Evolutionary conservation across 2,329 filamentous ascomycete species (phyloP).

Genomic region (Paraconiothyrium sp.): DNA sequence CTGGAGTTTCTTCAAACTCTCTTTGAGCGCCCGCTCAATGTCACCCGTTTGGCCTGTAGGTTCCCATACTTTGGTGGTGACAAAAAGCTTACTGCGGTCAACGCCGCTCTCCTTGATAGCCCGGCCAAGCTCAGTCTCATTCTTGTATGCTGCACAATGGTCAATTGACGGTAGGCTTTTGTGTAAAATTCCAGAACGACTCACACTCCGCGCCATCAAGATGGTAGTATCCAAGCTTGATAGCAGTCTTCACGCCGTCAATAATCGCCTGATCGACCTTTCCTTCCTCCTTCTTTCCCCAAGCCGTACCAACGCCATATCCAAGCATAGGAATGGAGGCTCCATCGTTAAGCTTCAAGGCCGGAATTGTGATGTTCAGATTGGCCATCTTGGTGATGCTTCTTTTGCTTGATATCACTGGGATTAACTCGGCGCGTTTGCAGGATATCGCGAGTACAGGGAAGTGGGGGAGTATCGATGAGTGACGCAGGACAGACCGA

Average conservation of each 20-base stretch:
- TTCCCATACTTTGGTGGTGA: slow-evolving; percentile 66
- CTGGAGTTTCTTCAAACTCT: slow-evolving; percentile 67
- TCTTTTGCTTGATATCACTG: neutral
- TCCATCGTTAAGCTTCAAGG: slow-evolving; percentile 77
- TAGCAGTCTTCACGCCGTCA: slow-evolving; percentile 68
- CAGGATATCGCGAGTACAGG: neutral
- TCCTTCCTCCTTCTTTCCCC: slow-evolving; percentile 63
- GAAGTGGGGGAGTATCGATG: neutral
- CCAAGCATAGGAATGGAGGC: slow-evolving; percentile 75
- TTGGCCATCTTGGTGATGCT: slow-evolving; percentile 49
- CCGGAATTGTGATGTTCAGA: slow-evolving; percentile 61
- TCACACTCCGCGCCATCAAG: slow-evolving; percentile 77
- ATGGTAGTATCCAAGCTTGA: slow-evolving; percentile 75
- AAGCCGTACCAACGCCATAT: slow-evolving; percentile 78
- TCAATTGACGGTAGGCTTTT: neutral
- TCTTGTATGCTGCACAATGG: slow-evolving; percentile 57
- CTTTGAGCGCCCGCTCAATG: slow-evolving; percentile 64
- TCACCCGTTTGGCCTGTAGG: slow-evolving; percentile 55
- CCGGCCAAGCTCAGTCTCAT: slow-evolving; percentile 59
- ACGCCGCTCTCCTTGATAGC: slow-evolving; percentile 58
- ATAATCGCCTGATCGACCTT: slow-evolving; percentile 67
- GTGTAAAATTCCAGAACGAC: slow-evolving; percentile 14
- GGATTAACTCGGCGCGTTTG: neutral
- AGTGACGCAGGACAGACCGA: neutral
- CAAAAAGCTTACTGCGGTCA: slow-evolving; percentile 57